Percentiles rank a stretch among this genome's conserved stretches.
Conservation (phyloP, 306 rosid genomes). For the Senna siamea region DNA sequence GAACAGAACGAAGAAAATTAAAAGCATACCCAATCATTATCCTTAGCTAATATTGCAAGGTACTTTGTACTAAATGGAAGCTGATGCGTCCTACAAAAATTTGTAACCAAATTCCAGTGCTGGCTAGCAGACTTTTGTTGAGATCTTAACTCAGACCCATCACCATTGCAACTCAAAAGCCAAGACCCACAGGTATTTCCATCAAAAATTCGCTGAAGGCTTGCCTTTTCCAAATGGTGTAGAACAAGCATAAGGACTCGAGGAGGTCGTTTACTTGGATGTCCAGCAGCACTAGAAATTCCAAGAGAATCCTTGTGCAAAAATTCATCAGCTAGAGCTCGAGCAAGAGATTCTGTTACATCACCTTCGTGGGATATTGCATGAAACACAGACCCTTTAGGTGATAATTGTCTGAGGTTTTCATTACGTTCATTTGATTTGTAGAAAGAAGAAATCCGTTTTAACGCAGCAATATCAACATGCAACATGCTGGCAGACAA, state of each 20-base stretch:
- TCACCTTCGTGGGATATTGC: conserved; percentile 71
- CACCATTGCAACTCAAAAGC: conserved; percentile 77
- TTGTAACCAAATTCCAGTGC: conserved; percentile 84
- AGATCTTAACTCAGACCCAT: conserved; percentile 82
- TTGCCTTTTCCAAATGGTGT: conserved; percentile 82
- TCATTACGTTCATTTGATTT: conserved; percentile 63
- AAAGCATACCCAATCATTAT: conserved; percentile 87
- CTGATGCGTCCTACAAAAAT: conserved; percentile 84
- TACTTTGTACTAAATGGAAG: conserved; percentile 89
- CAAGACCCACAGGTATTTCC: conserved; percentile 87
- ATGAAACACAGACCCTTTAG: conserved; percentile 74
- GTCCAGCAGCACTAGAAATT: conserved; percentile 46
- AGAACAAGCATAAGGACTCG: conserved; percentile 76
- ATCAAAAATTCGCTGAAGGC: conserved; percentile 65
- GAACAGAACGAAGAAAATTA: conserved; percentile 29
- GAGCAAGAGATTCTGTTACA: conserved; percentile 75
- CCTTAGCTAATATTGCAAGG: conserved; percentile 85
- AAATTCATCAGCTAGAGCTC: conserved; percentile 87
- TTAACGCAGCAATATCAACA: conserved; percentile 76
- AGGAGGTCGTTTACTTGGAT: conserved; percentile 59
- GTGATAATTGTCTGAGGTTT: conserved; percentile 63
- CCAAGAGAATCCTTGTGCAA: conserved; percentile 61
- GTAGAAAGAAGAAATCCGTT: conserved; percentile 78
- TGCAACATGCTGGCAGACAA: conserved; percentile 83
- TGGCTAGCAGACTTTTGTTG: conserved; percentile 92